These are phyloP conservation scores for Onygenales sp. DNA, from an alignment of 2,329 filamentous ascomycete genomes.

Conservation along the genomic window DNA sequence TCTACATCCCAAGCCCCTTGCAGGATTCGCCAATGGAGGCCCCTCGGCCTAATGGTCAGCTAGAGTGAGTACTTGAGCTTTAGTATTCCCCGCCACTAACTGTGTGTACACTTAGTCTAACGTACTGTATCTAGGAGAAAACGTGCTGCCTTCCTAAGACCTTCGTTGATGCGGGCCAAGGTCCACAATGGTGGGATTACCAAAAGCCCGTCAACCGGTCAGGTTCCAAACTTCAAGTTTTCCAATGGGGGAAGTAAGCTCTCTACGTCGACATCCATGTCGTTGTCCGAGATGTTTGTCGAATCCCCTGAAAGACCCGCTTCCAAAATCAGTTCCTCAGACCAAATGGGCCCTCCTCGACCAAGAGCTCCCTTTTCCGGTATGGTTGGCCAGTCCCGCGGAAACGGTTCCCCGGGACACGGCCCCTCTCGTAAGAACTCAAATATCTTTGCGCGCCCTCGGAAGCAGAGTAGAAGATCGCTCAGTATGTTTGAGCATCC, in stretches of 20 bases:
- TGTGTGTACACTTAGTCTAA: not conserved
- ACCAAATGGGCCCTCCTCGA: constrained; percentile 51
- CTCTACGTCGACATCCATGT: constrained; percentile 51
- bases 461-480: constrained; percentile 84
- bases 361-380: constrained; percentile 57
- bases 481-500: constrained; percentile 97
- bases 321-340: constrained; percentile 51
- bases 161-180: constrained; percentile 66
- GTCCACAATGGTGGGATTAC: constrained; percentile 59
- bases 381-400: constrained; percentile 46
- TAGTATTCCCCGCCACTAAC: constrained; percentile 1
- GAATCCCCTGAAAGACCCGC: constrained; percentile 64
- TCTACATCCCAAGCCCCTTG: constrained; percentile 31
- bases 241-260: constrained; percentile 47
- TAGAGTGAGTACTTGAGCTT: constrained; percentile 28
- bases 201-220: constrained; percentile 53
- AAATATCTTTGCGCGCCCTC: constrained; percentile 63
- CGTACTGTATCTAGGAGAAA: constrained; percentile 44
- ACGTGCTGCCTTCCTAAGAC: constrained; percentile 61
- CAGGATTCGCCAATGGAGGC: constrained; percentile 30
- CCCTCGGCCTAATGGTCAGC: constrained; percentile 15
- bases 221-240: constrained; percentile 68
- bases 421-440: constrained; percentile 62
- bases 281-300: constrained; percentile 70
- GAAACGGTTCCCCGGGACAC: constrained; percentile 66